phyloP scores from a whole-genome alignment of 2,329 filamentous ascomycete species.

The Fusarium camptoceras region DNA sequence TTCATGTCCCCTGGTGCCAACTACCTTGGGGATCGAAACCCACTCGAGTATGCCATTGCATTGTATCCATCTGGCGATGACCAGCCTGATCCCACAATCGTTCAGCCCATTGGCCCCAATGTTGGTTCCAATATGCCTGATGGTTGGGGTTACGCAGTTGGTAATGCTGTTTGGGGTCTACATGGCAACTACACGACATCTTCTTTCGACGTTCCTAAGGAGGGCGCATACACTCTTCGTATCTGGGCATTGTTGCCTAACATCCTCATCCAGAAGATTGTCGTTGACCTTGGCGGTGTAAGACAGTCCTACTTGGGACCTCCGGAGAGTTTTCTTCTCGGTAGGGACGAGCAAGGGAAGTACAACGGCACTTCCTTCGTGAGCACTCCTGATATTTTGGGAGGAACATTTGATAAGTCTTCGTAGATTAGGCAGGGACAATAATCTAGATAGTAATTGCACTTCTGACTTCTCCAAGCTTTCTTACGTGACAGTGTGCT shows the following conservation, averaged over 20 bases:
- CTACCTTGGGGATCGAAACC: conserved; percentile 61
- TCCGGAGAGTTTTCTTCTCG: conserved; percentile 63
- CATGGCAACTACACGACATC: conserved; percentile 59
- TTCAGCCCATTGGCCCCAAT: conserved; percentile 30
- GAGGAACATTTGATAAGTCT: background rate
- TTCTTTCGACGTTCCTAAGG: conserved; percentile 54
- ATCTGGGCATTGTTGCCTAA: conserved; percentile 65
- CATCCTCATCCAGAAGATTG: conserved; percentile 66
- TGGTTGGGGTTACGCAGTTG: conserved; percentile 49
- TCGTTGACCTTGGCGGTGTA: conserved; percentile 67
- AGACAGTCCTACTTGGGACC: conserved; percentile 67
- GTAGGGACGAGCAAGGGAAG: conserved; percentile 14
- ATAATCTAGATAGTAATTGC: background rate
- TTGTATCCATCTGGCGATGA: conserved; percentile 56
- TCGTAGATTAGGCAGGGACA: background rate
- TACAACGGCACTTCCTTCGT: conserved; percentile 33
- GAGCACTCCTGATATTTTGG: conserved; percentile 8
- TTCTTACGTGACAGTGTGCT: too few relatives aligned
- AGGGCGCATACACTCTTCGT: conserved; percentile 62
- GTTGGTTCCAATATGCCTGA: conserved; percentile 28
- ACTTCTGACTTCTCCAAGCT: background rate
- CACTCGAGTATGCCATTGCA: conserved; percentile 63
- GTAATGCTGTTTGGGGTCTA: conserved; percentile 60
- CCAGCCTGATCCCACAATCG: conserved; percentile 19
- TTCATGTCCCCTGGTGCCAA: conserved; percentile 66